A percentile compares a stretch with the other conserved stretches of the same genome.
phyloP scores from a whole-genome alignment of 169 alveolate genomes.

The Cryptosporidium ryanae region DNA sequence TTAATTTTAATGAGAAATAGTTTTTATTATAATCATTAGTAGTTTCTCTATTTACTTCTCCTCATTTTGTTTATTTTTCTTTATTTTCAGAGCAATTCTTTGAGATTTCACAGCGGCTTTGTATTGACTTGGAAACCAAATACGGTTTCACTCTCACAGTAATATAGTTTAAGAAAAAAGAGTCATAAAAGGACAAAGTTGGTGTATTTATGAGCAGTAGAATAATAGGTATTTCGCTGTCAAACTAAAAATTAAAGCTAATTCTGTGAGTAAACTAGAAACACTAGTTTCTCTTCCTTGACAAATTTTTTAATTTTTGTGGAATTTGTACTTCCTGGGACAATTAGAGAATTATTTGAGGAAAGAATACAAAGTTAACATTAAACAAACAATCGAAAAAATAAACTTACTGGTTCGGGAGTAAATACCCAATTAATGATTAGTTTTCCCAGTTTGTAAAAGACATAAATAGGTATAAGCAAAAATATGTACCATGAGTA shows the following conservation, averaged over 20 bases:
- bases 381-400: no score
- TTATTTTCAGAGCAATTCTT: no score
- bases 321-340: conserved; percentile 49
- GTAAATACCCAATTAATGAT: conserved; percentile 74
- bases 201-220: no score
- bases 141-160: no score
- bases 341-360: no score
- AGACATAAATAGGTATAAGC: conserved; percentile 45
- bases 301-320: neutral
- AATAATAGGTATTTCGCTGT: no score
- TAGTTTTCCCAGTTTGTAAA: conserved; percentile 22
- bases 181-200: no score
- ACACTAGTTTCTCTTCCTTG: neutral
- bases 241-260: no score
- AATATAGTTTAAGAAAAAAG: no score
- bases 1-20: neutral
- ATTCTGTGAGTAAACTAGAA: neutral
- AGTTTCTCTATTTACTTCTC: neutral
- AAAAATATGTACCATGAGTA: conserved; percentile 65
- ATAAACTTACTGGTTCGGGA: conserved; percentile 75
- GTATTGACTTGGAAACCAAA: no score
- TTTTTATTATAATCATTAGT: neutral
- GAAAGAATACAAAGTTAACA: neutral
- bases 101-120: no score
- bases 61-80: no score